A percentile compares a stretch with the other conserved stretches of the same genome.
Conservation (phyloP, 2,329 filamentous ascomycete genomes). For the Graphilbum ipis-grandicollis region DNA sequence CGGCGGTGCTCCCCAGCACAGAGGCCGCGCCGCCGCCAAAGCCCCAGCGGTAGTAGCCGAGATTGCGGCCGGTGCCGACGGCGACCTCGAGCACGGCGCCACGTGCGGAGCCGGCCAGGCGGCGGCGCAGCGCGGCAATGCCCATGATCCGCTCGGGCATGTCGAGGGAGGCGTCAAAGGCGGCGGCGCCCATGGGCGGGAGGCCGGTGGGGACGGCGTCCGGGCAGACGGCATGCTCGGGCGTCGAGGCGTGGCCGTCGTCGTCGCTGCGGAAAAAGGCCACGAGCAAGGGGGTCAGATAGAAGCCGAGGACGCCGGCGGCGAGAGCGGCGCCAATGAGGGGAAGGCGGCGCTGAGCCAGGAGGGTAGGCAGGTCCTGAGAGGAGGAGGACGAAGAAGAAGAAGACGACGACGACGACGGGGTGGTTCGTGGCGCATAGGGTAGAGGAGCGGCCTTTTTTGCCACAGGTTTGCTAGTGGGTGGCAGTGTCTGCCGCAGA, state of each 20-base stretch:
- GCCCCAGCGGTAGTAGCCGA: slow-evolving; percentile 41
- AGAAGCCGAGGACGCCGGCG: slow-evolving; percentile 10
- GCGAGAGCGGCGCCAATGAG: slow-evolving; percentile 10
- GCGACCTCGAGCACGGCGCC: slow-evolving; percentile 47
- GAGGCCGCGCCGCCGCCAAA: background rate
- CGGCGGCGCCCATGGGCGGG: slow-evolving; percentile 25
- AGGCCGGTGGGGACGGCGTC: slow-evolving; percentile 13
- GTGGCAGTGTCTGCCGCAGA: slow-evolving; percentile 12
- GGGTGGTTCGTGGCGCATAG: no score
- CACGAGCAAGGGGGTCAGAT: slow-evolving; percentile 8
- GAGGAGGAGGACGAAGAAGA: slow-evolving; percentile 2
- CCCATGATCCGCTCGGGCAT: slow-evolving; percentile 39
- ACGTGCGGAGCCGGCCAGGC: slow-evolving; percentile 26
- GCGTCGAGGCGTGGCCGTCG: slow-evolving; percentile 2
- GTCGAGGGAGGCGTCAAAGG: slow-evolving; percentile 42
- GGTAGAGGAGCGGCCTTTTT: background rate
- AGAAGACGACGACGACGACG: background rate
- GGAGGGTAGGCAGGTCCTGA: slow-evolving; percentile 12
- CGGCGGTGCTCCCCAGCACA: background rate
- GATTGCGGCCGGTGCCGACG: slow-evolving; percentile 44
- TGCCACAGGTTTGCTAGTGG: background rate
- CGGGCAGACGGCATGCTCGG: slow-evolving; percentile 2
- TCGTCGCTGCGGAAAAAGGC: slow-evolving; percentile 7
- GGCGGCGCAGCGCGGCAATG: slow-evolving; percentile 30
- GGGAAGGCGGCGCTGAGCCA: slow-evolving; percentile 9